Evolutionary conservation across 352 stramenopile species (phyloP).

Genomic region (Discostella stelligera): DNA sequence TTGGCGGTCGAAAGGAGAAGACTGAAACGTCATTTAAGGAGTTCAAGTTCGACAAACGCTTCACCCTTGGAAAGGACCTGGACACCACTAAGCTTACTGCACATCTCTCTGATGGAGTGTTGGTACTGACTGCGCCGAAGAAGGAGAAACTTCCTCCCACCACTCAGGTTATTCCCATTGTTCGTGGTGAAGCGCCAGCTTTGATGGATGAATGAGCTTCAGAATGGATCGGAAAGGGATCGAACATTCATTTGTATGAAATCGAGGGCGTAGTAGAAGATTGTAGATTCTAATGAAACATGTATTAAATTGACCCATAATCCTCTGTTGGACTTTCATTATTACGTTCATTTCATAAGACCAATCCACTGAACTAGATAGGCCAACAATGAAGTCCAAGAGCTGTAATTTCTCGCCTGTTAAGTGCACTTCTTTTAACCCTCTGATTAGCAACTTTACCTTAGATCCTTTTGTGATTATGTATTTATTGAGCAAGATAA

Average conservation of each 20-base stretch:
- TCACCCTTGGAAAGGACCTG: slow-evolving; percentile 54
- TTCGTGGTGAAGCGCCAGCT: slow-evolving; percentile 28
- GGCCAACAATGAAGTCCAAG: too few relatives aligned
- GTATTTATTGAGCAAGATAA: too few relatives aligned
- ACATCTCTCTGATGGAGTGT: slow-evolving; percentile 53
- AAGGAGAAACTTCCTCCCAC: slow-evolving; percentile 40
- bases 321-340: too few relatives aligned
- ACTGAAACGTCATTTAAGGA: slow-evolving; percentile 31
- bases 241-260: not conserved
- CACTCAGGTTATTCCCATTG: slow-evolving; percentile 44
- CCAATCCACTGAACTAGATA: too few relatives aligned
- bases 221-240: not conserved
- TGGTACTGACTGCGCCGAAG: slow-evolving; percentile 60
- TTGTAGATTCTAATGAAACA: not conserved
- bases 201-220: slow-evolving; percentile 19
- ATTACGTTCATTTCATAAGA: too few relatives aligned
- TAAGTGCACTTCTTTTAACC: too few relatives aligned
- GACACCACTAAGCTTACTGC: slow-evolving; percentile 59
- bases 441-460: too few relatives aligned
- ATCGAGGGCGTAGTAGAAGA: not conserved
- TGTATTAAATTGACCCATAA: not conserved
- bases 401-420: too few relatives aligned
- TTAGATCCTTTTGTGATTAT: too few relatives aligned
- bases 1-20: slow-evolving; percentile 35
- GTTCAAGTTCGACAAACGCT: slow-evolving; percentile 60